phyloP scores from a whole-genome alignment of 768 basidiomycete species.

The Auriscalpium microsporum region DNA sequence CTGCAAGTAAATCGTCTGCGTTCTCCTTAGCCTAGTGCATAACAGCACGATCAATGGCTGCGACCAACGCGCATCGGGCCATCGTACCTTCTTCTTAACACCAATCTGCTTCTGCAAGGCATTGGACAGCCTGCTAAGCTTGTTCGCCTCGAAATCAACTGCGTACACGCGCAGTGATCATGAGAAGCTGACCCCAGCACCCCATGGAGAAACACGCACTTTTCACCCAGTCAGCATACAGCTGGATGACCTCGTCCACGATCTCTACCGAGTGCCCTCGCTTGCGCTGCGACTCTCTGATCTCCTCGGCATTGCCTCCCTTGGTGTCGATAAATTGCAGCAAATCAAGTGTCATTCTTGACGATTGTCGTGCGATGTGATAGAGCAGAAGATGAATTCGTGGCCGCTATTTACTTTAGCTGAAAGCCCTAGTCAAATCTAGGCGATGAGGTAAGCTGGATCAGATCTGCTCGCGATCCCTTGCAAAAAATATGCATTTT shows the following conservation, averaged over 20 bases:
- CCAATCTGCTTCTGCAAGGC: slow-evolving; percentile 91
- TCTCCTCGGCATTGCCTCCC: slow-evolving; percentile 87
- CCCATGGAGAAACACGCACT: slow-evolving; percentile 43
- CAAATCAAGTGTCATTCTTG: slow-evolving; percentile 72
- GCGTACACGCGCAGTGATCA: background rate
- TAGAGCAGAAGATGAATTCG: background rate
- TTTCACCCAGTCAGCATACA: slow-evolving; percentile 92
- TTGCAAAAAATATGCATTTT: too few relatives aligned
- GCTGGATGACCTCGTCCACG: slow-evolving; percentile 88
- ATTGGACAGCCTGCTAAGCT: slow-evolving; percentile 75
- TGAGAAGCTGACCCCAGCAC: background rate
- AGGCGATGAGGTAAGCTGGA: too few relatives aligned
- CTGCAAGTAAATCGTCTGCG: slow-evolving; percentile 77
- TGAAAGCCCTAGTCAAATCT: too few relatives aligned
- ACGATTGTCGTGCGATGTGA: background rate
- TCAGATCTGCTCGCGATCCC: too few relatives aligned
- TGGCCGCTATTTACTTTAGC: background rate
- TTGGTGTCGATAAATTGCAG: slow-evolving; percentile 75
- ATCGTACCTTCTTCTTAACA: slow-evolving; percentile 78
- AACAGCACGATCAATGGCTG: background rate
- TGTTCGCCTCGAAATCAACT: slow-evolving; percentile 87
- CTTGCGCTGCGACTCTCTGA: slow-evolving; percentile 87
- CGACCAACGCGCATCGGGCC: too few relatives aligned
- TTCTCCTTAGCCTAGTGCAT: slow-evolving; percentile 73
- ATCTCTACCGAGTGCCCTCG: slow-evolving; percentile 83